phyloP scores from a whole-genome alignment of 352 stramenopile genomes.

The Pythium periplocum region DNA sequence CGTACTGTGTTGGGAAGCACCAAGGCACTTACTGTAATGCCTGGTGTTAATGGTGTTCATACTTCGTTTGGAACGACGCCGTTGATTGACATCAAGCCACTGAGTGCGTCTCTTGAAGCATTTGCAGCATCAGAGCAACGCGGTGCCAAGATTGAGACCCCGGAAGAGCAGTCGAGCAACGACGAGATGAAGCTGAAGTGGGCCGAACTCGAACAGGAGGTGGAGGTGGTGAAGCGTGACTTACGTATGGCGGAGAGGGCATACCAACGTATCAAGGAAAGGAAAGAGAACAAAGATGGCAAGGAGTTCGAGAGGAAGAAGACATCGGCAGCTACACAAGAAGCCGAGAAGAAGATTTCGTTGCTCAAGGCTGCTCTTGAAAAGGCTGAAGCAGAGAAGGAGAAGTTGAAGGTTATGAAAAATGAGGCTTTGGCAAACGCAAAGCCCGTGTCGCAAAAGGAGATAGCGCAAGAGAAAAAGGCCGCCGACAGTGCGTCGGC shows the following conservation, averaged over 20 bases:
- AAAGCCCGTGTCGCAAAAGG: too few species aligned
- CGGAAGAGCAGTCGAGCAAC: conserved; percentile 3
- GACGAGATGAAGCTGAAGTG: conserved; percentile 19
- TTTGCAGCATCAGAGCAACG: conserved; percentile 22
- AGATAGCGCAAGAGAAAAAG: too few species aligned
- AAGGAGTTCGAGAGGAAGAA: not conserved
- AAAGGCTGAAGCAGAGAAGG: conserved; percentile 12
- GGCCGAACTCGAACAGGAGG: conserved; percentile 29
- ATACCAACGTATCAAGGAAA: conserved; percentile 2
- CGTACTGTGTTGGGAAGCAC: conserved; percentile 27
- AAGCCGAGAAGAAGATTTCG: too few species aligned
- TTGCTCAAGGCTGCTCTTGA: conserved; percentile 3
- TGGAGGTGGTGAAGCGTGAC: conserved; percentile 27
- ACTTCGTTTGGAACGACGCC: conserved; percentile 53
- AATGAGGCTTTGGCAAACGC: too few species aligned
- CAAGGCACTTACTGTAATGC: conserved; percentile 26
- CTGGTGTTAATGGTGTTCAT: conserved; percentile 46
- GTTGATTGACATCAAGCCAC: conserved; percentile 44
- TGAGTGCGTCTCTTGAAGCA: conserved; percentile 30
- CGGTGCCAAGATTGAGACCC: too few species aligned
- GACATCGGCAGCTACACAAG: too few species aligned
- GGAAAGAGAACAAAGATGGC: conserved; percentile 10
- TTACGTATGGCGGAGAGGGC: conserved; percentile 5
- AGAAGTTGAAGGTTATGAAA: not conserved
- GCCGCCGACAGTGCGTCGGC: too few species aligned